Evolutionary conservation across 192 early-diverging fungal species (phyloP), one percentile per base, ranked within the genome.

Genomic region (Coemansia sp.): DNA sequence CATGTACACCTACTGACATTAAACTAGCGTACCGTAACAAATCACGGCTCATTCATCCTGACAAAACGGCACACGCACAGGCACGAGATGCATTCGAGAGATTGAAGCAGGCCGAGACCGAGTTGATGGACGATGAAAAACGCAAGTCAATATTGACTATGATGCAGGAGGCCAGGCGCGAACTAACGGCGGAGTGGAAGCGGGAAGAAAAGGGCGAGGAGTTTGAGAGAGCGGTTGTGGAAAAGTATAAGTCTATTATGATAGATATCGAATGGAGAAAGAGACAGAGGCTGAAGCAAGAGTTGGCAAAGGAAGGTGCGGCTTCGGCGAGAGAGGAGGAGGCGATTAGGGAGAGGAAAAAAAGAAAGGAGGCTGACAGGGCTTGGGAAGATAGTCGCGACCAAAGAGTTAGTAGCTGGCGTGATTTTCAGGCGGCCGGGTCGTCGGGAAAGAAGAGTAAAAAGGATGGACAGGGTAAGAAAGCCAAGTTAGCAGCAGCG

Each of bases 51-150:
- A 83, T 83, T 10, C 81, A 83, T 55, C 81, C 81, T 3, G 81
- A 83, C 62, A 83, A 83, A 40, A 72, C 81, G 0, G 64, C 46
- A 10, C 81, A 83, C 16, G 55, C 34, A 5, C 68, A 74, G 5
- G 81, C 81, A 7, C 81, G 75, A n/a, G 65, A 78, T 12, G 81
- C 81, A 4, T 83, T 83, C 27, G 81, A 83, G 53, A 55, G 63
- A 38, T 70, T 83, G 27, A 83, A 83, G 50, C 46, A 33, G 22
- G 81, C 81, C 16, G 75, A 78, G 41, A 34, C 76, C 3, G 73
- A 78, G 49, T 63, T 83, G 36, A 83, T 81, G 79, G 79, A 83
- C 58, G 72, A 78, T 31, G 64, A 49, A 2, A 78, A 75, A 64
- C 75, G 76, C 66, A 61, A 66, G 31, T 63, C 69, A 11, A 83